phyloP scores from a whole-genome alignment of 2,329 filamentous ascomycete species.

The Albophoma yamanashiensis region DNA sequence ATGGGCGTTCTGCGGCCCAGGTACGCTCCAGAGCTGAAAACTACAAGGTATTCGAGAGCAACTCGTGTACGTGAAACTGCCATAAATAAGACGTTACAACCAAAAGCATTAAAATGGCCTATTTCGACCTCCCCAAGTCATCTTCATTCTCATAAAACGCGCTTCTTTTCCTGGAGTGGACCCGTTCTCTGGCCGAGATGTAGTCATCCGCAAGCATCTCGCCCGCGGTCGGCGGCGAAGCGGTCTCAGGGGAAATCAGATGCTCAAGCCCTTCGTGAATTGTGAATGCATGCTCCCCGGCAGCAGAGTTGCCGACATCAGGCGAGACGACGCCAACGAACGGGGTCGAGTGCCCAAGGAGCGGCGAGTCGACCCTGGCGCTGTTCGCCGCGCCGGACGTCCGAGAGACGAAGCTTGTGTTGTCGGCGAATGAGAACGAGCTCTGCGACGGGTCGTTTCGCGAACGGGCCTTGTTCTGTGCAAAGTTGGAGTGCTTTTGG shows the following conservation, averaged over 20 bases:
- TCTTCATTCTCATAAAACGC: conserved; percentile 31
- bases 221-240: conserved; percentile 18
- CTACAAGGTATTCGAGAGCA: background rate
- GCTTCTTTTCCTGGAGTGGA: conserved; percentile 23
- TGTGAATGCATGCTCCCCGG: background rate
- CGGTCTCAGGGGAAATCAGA: background rate
- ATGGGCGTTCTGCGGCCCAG: background rate
- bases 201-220: conserved; percentile 17
- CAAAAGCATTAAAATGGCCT: background rate
- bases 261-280: background rate
- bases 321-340: background rate
- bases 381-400: conserved; percentile 10
- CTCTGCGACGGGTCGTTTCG: conserved; percentile 6
- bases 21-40: background rate
- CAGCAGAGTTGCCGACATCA: background rate
- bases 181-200: conserved; percentile 12
- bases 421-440: conserved; percentile 13
- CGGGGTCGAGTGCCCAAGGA: background rate
- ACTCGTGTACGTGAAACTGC: background rate
- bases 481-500: conserved; percentile 18
- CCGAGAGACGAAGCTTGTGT: conserved; percentile 16
- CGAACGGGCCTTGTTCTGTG: conserved; percentile 7
- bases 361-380: conserved; percentile 3
- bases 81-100: background rate
- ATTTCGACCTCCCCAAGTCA: conserved; percentile 18